Base-by-base conservation (phyloP, 345 rosid species). In the Salix purpurea region DNA sequence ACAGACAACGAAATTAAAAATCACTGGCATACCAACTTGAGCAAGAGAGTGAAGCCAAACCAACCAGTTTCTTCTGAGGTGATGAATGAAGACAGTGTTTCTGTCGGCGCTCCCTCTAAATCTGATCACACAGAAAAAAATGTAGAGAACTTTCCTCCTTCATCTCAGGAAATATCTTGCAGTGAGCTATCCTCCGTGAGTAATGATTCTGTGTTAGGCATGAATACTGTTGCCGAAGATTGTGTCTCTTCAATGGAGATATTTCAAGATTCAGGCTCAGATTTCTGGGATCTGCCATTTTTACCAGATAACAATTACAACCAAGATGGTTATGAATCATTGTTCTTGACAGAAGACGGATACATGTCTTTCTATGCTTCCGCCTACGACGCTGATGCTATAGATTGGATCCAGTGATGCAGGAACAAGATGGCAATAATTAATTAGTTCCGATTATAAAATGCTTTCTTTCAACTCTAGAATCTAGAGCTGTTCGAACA, bases 1-100 rank as follows among this genome's bases (percentile, higher is more conserved):
- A 76, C 88, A 28, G 88, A 85, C 46, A 86, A 86, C 9, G 85
- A 79, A 15, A 71, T 86, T 9, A 86, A 86, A 46, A 86, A 86
- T 60, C 74, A 77, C 62, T 86, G 88, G 88, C 83, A 86, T 28
- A 42, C 82, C 28, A 46, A 37, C 24, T 34, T 86, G 4, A 83
- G 79, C 85, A 83, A 79, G 67, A 71, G 58, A 24, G n/a, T 40
- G 23, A 65, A 67, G 72, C 48, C 13, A 21, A 58, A n/a, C 15
- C 36, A 21, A 16, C 46, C 56, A 8, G 15, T 54, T 23, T 52
- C 66, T 30, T 76, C 62, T 58, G 62, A 23, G 28, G 11, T 58
- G 62, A 4, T 58, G 62, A 23, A n/a, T 3, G 23, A 69, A 80
- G 86, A 82, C 58, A 75, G 82, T 39, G 36, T 28, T 9, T 7